These are phyloP conservation scores for Agrocybe chaxingu DNA, from an alignment of 768 basidiomycete species.

Conservation along the genomic window DNA sequence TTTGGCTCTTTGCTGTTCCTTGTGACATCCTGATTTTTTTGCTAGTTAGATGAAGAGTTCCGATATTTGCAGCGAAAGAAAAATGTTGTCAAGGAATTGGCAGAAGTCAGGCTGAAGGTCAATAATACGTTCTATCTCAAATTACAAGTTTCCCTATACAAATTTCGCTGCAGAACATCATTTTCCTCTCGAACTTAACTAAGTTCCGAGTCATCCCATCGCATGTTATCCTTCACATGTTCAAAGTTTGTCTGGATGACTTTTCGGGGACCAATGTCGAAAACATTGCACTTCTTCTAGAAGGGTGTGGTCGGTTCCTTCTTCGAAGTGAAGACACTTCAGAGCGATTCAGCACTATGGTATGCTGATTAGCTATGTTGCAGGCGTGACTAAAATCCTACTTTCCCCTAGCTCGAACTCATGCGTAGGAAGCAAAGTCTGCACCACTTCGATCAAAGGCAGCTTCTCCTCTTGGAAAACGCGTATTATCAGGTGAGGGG, in stretches of 20 bases:
- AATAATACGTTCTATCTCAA: conserved; percentile 5
- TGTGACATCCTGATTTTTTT: conserved; percentile 3
- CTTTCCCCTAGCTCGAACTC: conserved; percentile 66
- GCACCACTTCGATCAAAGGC: conserved; percentile 90
- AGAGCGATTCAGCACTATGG: conserved; percentile 88
- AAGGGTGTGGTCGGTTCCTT: conserved; percentile 92
- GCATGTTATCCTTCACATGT: conserved; percentile 90
- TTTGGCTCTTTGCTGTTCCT: conserved; percentile 10
- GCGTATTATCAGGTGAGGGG: conserved; percentile 88
- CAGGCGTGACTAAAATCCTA: neutral
- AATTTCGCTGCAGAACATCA: conserved; percentile 63
- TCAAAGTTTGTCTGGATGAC: conserved; percentile 97
- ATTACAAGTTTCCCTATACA: neutral
- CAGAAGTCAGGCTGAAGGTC: conserved; percentile 84
- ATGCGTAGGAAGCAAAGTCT: conserved; percentile 93
- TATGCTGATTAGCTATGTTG: conserved; percentile 25
- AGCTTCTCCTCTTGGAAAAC: conserved; percentile 88
- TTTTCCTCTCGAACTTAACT: conserved; percentile 88
- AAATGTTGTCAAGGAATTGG: conserved; percentile 85
- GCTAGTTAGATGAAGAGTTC: conserved; percentile 93
- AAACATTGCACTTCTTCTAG: conserved; percentile 85
- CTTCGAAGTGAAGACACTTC: conserved; percentile 85
- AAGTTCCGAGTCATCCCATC: conserved; percentile 91
- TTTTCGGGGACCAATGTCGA: conserved; percentile 92
- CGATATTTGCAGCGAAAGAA: conserved; percentile 93